phyloP scores from a whole-genome alignment of 768 basidiomycete genomes.

The Psilocybe cyanescens region DNA sequence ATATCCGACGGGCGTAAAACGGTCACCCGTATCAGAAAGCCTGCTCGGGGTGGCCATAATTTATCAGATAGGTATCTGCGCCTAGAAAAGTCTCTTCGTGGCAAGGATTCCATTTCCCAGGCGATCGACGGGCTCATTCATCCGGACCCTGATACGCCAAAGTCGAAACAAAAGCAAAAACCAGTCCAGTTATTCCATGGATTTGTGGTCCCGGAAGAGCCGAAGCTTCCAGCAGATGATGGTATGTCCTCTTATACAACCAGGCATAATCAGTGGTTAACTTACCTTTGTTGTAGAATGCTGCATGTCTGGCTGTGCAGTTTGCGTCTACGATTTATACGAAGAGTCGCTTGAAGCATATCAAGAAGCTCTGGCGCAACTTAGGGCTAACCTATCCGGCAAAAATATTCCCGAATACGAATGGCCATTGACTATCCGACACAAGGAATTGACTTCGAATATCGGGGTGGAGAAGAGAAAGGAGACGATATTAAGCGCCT shows the following conservation, averaged over 20 bases:
- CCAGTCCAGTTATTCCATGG: slow-evolving; percentile 47
- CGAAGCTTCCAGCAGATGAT: slow-evolving; percentile 66
- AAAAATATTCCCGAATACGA: slow-evolving; percentile 54
- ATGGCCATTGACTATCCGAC: slow-evolving; percentile 67
- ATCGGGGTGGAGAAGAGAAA: slow-evolving; percentile 24
- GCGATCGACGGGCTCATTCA: slow-evolving; percentile 27
- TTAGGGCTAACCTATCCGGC: slow-evolving; percentile 54
- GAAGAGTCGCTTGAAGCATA: slow-evolving; percentile 73
- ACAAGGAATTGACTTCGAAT: slow-evolving; percentile 18
- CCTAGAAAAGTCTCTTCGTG: slow-evolving; percentile 58
- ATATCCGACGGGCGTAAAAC: slow-evolving; percentile 16
- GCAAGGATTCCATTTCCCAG: slow-evolving; percentile 40
- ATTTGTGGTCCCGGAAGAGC: slow-evolving; percentile 62
- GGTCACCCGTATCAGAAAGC: slow-evolving; percentile 16
- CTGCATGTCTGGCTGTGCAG: slow-evolving; percentile 92
- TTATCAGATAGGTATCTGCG: slow-evolving; percentile 56
- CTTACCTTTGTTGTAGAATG: slow-evolving; percentile 58
- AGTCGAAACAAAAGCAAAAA: slow-evolving; percentile 9
- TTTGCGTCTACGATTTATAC: slow-evolving; percentile 92
- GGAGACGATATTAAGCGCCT: slow-evolving; percentile 58
- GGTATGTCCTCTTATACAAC: slow-evolving; percentile 39
- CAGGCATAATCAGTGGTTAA: neutral
- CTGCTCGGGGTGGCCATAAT: slow-evolving; percentile 56
- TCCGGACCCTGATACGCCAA: slow-evolving; percentile 8
- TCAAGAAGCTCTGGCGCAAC: slow-evolving; percentile 49